These are phyloP conservation scores for Chaetomidium leptoderma DNA, from an alignment of 495 filamentous ascomycete species.

Conservation along the genomic window DNA sequence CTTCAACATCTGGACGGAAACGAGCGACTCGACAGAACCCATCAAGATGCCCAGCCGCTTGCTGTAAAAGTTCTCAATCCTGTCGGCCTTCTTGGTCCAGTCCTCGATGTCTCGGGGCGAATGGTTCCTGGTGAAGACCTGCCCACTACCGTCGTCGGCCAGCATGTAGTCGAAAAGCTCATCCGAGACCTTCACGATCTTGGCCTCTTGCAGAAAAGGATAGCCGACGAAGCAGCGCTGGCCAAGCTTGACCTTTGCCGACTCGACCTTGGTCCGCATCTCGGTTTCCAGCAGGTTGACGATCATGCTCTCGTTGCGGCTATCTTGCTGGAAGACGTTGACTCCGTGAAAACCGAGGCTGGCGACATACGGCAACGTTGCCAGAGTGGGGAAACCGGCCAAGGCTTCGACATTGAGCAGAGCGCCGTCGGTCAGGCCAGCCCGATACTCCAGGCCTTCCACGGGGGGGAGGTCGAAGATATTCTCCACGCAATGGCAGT, in stretches of 20 bases:
- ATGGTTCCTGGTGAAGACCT: slow-evolving; percentile 64
- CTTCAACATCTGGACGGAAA: slow-evolving; percentile 89
- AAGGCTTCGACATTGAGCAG: slow-evolving; percentile 74
- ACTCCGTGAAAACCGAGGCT: slow-evolving; percentile 84
- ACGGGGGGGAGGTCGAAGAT: slow-evolving; percentile 90
- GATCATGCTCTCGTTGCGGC: slow-evolving; percentile 94
- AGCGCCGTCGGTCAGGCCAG: slow-evolving; percentile 82
- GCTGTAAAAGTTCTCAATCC: slow-evolving; percentile 81
- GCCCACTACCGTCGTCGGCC: slow-evolving; percentile 52
- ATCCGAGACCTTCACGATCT: slow-evolving; percentile 82
- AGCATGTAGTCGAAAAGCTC: slow-evolving; percentile 88
- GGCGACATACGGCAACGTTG: slow-evolving; percentile 74
- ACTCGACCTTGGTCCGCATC: slow-evolving; percentile 60
- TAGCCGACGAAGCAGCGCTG: slow-evolving; percentile 88
- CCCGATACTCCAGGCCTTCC: slow-evolving; percentile 81
- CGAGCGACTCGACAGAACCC: slow-evolving; percentile 78
- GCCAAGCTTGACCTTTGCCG: slow-evolving; percentile 74
- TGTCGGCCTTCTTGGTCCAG: slow-evolving; percentile 76
- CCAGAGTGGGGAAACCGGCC: slow-evolving; percentile 88
- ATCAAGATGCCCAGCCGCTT: slow-evolving; percentile 86
- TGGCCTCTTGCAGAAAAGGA: slow-evolving; percentile 92
- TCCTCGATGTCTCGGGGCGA: slow-evolving; percentile 71
- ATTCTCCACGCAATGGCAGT: slow-evolving; percentile 90
- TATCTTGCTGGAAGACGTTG: slow-evolving; percentile 95
- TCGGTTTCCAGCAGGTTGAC: slow-evolving; percentile 76